Evolutionary conservation across 495 filamentous ascomycete genomes (phyloP).

Genomic region (Daldinia grandis): DNA sequence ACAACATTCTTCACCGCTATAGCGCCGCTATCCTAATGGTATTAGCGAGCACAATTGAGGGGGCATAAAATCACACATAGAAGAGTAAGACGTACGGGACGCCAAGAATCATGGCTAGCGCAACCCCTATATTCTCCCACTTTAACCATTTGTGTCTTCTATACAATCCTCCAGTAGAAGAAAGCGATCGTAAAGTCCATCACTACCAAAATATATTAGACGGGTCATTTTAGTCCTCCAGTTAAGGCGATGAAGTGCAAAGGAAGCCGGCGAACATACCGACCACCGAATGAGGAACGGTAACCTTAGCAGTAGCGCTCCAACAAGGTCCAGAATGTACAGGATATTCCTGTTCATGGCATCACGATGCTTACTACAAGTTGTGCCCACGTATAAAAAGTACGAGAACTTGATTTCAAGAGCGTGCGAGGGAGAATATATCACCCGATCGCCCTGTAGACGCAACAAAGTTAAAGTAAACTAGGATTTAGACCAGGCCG

Average conservation of each 20-base stretch:
- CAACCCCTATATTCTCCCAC: slow-evolving; percentile 52
- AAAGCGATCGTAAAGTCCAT: slow-evolving; percentile 50
- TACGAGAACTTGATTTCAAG: slow-evolving; percentile 34
- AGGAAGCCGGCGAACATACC: slow-evolving; percentile 5
- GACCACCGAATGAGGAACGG: slow-evolving; percentile 24
- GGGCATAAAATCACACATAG: background rate
- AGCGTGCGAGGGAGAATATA: slow-evolving; percentile 28
- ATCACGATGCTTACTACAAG: slow-evolving; percentile 29
- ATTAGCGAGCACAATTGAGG: background rate
- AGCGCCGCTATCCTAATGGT: slow-evolving; percentile 6
- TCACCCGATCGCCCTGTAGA: slow-evolving; percentile 17
- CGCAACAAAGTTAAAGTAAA: slow-evolving; percentile 37
- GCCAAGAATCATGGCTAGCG: slow-evolving; percentile 53
- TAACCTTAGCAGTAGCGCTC: slow-evolving; percentile 22
- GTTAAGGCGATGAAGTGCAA: no score
- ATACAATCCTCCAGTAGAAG: slow-evolving; percentile 50
- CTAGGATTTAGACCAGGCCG: slow-evolving; percentile 39
- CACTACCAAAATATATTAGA: slow-evolving; percentile 48
- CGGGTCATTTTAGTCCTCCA: background rate
- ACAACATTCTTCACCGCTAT: slow-evolving; percentile 21
- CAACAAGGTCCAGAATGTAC: slow-evolving; percentile 35
- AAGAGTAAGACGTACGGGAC: slow-evolving; percentile 46
- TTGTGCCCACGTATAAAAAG: slow-evolving; percentile 22
- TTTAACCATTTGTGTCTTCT: slow-evolving; percentile 46
- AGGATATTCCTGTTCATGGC: slow-evolving; percentile 14